Base-by-base conservation (phyloP, 2,329 filamentous ascomycete genomes). In the Pleoardoris graminearum region DNA sequence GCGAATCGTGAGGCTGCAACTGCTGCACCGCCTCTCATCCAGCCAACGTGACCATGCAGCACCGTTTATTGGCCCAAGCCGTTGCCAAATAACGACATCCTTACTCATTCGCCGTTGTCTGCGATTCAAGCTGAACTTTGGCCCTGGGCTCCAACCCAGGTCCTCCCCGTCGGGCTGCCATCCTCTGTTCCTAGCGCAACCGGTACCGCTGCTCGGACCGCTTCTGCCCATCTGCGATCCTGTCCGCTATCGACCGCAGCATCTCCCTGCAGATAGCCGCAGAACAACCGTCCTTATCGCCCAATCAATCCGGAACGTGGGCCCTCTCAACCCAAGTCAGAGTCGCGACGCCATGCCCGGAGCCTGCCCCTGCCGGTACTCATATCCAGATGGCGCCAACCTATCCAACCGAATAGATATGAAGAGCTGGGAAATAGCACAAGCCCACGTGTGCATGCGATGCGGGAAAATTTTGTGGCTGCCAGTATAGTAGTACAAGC, bases 261-360 rank as follows among this genome's bases (percentile, higher is more conserved):
- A 10, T 16, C 33, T n/a, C 36, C 47, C 46, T 50, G 51, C 51
- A 52, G 45, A 7, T 50, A 21, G 7, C 32, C 49, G 55, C 48
- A 48, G 25, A 16, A 38, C 22, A 44, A 27, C 30, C 50, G 48
- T 36, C 51, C 23, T 63, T 65, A 54, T 62, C 61, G 60, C 53
- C 70, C 70, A 73, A 73, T 73, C 68, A 65, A 58, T 61, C 62
- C 33, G 50, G 60, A 73, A 73, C 70, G 70, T 73, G 70, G 66
- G 48, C 66, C 51, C 65, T 17, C 19, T 65, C 67, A 68, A 61
- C 65, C 62, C 68, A 58, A 54, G 41, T 36, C 36, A 37, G 41
- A 38, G 49, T 58, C 50, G 53, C 57, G 47, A 32, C 54, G 39
- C 41, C 19, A 51, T 35, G 43, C 53, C 48, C 45, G 44, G 33